These are phyloP conservation scores for Pneumocystis oryctolagi DNA, from an alignment of 1,139 yeast genomes.

Conservation along the genomic window DNA sequence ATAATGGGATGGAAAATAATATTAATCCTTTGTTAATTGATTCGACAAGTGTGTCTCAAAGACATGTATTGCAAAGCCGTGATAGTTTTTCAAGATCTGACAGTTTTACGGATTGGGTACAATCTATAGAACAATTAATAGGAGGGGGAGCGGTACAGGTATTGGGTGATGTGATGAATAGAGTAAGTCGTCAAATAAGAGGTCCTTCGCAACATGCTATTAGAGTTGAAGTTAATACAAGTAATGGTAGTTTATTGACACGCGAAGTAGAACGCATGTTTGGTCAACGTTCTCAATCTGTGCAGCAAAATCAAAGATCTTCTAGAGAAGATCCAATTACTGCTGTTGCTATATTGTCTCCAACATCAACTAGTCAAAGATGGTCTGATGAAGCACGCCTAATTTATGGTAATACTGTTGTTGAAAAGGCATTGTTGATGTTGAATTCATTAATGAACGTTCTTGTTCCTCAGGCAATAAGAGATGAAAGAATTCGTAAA, in stretches of 20 bases:
- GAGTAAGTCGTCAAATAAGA: constrained; percentile 3
- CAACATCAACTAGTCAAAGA: constrained; percentile 50
- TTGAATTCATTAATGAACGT: constrained; percentile 36
- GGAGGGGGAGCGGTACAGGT: constrained; percentile 13
- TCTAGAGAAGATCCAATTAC: constrained; percentile 17
- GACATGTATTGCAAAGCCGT: background rate
- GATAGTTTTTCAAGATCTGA: constrained; percentile 3
- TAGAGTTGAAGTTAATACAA: constrained; percentile 8
- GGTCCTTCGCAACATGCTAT: constrained; percentile 4
- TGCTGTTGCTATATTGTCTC: constrained; percentile 17
- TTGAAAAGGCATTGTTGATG: constrained; percentile 33
- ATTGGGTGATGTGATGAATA: constrained; percentile 10
- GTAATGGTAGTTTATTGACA: constrained; percentile 4
- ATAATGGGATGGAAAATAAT: background rate
- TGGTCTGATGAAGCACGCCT: constrained; percentile 50
- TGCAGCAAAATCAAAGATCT: background rate
- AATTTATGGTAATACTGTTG: constrained; percentile 33
- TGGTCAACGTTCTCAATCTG: constrained; percentile 2
- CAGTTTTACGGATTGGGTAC: constrained; percentile 11
- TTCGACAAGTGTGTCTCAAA: background rate
- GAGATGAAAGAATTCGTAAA: constrained; percentile 27
- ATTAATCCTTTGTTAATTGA: background rate
- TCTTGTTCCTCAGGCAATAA: constrained; percentile 22
- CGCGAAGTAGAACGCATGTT: constrained; percentile 13
- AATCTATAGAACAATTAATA: constrained; percentile 11